Conservation (phyloP, 163 green algal genomes). For the Scenedesmus sp. region DNA sequence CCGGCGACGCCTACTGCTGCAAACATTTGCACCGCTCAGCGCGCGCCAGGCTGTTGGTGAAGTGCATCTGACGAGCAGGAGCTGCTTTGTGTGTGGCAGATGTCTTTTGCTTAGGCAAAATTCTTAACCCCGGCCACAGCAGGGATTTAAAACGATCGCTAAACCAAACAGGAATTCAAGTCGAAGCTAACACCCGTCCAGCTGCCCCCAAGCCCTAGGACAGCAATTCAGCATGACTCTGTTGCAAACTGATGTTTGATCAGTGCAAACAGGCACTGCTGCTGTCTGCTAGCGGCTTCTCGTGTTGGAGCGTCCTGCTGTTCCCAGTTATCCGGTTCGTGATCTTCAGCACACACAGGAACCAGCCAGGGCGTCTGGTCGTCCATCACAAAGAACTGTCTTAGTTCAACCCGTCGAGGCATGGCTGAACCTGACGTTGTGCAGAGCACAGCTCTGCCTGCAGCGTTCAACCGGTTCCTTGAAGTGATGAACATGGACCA, state of each 20-base stretch:
- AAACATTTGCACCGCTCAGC: not conserved
- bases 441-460: constrained; percentile 9
- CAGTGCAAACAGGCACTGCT: not conserved
- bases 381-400: not conserved
- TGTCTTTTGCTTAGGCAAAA: not conserved
- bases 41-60: not conserved
- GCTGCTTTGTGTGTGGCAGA: too few relatives aligned
- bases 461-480: constrained; percentile 70
- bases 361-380: not conserved
- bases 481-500: constrained; percentile 86
- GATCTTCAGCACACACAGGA: constrained; percentile 19
- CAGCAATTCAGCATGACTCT: not conserved
- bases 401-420: not conserved
- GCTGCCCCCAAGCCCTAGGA: not conserved
- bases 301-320: not conserved
- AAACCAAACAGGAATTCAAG: not conserved
- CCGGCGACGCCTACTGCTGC: constrained; percentile 11
- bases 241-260: not conserved
- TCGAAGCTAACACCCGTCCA: not conserved
- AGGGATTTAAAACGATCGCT: not conserved
- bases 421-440: not conserved
- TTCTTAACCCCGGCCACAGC: not conserved
- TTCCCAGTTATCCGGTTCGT: not conserved
- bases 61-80: not conserved
- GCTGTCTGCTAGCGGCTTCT: not conserved